Conservation (phyloP, 2,329 filamentous ascomycete genomes). For the Phialophora tarda region DNA sequence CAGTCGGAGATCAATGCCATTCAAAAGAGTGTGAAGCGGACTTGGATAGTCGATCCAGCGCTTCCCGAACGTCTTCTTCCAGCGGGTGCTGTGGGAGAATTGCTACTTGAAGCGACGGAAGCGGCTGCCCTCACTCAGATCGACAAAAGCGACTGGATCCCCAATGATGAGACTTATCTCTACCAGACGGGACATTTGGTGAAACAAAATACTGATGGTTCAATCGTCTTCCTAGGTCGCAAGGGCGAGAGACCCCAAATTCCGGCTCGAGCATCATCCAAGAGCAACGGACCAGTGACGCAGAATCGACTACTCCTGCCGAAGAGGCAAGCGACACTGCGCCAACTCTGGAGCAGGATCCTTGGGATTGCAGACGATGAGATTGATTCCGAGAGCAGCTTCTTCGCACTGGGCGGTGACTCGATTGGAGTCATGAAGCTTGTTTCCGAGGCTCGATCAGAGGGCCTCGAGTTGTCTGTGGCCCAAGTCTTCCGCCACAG, state of each 20-base stretch:
- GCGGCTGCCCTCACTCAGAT: background rate
- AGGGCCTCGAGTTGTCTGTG: conserved; percentile 38
- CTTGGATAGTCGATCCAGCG: too few relatives aligned
- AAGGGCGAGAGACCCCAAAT: background rate
- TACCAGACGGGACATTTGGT: conserved; percentile 4
- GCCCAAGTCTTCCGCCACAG: conserved; percentile 42
- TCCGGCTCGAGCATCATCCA: too few relatives aligned
- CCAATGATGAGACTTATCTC: background rate
- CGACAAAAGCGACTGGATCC: too few relatives aligned
- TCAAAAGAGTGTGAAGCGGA: too few relatives aligned
- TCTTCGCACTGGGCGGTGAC: conserved; percentile 43
- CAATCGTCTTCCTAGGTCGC: conserved; percentile 1
- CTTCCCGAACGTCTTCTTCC: conserved; percentile 43
- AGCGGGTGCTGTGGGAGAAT: conserved; percentile 46
- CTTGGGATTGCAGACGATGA: conserved; percentile 50
- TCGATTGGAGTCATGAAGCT: conserved; percentile 42
- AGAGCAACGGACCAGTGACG: too few relatives aligned
- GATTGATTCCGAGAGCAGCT: conserved; percentile 35
- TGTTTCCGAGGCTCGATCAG: conserved; percentile 32
- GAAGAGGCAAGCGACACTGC: conserved; percentile 44
- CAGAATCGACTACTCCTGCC: conserved; percentile 7
- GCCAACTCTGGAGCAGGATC: conserved; percentile 57
- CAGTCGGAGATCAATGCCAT: too few relatives aligned
- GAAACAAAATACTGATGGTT: conserved; percentile 2
- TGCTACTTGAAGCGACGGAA: conserved; percentile 48